Conservation (phyloP, 2,329 filamentous ascomycete species). For the Ploettnerulaceae sp. region DNA sequence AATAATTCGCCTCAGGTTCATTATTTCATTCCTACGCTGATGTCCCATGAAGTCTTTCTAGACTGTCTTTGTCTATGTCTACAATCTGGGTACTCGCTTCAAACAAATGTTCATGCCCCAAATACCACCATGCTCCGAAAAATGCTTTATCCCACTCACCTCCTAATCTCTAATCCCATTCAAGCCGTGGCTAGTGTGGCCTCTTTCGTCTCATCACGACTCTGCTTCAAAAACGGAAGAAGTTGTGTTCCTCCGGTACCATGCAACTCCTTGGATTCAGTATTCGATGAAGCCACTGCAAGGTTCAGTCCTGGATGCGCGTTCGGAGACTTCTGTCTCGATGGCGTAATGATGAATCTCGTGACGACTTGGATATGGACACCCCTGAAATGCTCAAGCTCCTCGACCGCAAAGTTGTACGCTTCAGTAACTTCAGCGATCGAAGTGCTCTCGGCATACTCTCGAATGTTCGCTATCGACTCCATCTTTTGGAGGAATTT, state of each 20-base stretch:
- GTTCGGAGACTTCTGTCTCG: slow-evolving; percentile 38
- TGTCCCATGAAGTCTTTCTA: background rate
- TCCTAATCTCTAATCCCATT: background rate
- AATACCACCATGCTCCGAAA: slow-evolving; percentile 2
- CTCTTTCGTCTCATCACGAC: slow-evolving; percentile 73
- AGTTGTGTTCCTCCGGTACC: slow-evolving; percentile 85
- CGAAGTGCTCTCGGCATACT: slow-evolving; percentile 49
- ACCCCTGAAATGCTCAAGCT: slow-evolving; percentile 71
- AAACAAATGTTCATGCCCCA: background rate
- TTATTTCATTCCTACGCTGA: too few relatives aligned
- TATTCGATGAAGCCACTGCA: slow-evolving; percentile 30
- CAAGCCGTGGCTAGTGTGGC: slow-evolving; percentile 12
- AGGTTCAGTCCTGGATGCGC: slow-evolving; percentile 38
- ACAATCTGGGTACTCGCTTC: too few relatives aligned
- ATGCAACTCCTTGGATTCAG: slow-evolving; percentile 45
- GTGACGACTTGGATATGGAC: slow-evolving; percentile 88
- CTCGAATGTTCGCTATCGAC: slow-evolving; percentile 67
- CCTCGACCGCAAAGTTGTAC: slow-evolving; percentile 70
- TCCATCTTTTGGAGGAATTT: slow-evolving; percentile 70
- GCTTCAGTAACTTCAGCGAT: slow-evolving; percentile 50
- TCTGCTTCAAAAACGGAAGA: slow-evolving; percentile 85
- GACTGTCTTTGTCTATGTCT: background rate
- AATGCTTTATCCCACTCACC: background rate
- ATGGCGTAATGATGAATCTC: slow-evolving; percentile 82
- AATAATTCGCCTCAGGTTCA: too few relatives aligned